These are phyloP conservation scores for Lasiodiplodia sp. DNA, from an alignment of 2,329 filamentous ascomycete genomes.

Conservation along the genomic window DNA sequence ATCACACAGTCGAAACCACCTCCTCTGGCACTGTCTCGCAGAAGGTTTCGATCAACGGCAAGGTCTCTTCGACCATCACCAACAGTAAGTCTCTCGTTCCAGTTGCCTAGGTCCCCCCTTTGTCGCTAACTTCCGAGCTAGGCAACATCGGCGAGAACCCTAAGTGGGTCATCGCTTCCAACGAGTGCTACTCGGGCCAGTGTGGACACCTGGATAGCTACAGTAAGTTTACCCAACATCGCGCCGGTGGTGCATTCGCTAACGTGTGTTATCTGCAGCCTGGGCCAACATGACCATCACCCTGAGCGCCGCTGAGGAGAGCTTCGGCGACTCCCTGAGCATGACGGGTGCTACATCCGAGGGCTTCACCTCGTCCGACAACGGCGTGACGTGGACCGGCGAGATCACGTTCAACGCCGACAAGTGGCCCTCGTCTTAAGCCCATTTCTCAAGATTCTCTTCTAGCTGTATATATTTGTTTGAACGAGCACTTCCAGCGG, in stretches of 20 bases:
- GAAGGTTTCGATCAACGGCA: background rate
- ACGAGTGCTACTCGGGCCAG: constrained; percentile 23
- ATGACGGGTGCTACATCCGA: background rate
- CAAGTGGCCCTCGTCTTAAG: background rate
- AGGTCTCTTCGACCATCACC: background rate
- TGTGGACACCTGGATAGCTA: constrained; percentile 25
- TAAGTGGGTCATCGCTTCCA: constrained; percentile 33
- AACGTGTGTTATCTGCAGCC: background rate
- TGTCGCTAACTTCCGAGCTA: background rate
- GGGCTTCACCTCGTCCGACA: constrained; percentile 24
- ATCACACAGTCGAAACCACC: background rate
- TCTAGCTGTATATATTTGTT: background rate
- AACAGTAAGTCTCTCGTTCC: background rate
- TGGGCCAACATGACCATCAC: constrained; percentile 27
- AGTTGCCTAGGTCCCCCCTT: background rate
- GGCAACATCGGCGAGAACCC: constrained; percentile 17
- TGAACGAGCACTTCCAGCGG: background rate
- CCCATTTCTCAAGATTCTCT: background rate
- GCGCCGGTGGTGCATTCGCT: background rate
- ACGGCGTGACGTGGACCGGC: constrained; percentile 31
- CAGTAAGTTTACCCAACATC: background rate
- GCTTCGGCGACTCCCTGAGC: constrained; percentile 19
- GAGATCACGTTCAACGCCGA: constrained; percentile 29
- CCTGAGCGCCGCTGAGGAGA: constrained; percentile 15
- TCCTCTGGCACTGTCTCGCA: background rate